Conservation (phyloP, 192 early-diverging fungal species). For the Backusella morwellensis region DNA sequence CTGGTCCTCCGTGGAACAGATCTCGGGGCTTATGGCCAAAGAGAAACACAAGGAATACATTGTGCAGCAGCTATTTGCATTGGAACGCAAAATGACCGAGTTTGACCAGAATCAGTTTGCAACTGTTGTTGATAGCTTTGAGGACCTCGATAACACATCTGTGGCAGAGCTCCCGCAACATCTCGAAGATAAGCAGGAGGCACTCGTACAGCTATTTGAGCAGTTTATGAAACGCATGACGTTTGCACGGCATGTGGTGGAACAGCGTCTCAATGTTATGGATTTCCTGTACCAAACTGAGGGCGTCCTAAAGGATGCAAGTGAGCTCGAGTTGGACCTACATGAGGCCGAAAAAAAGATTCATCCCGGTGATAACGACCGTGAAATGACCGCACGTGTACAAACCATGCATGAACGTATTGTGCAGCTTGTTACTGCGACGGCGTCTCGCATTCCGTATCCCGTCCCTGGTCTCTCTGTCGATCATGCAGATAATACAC, state of each 20-base stretch:
- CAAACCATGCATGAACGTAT: slow-evolving; percentile 1
- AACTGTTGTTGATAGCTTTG: slow-evolving; percentile 18
- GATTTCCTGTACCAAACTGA: slow-evolving; percentile 33
- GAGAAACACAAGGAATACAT: slow-evolving; percentile 7
- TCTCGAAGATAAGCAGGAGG: slow-evolving; percentile 28
- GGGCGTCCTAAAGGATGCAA: neutral
- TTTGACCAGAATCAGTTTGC: slow-evolving; percentile 32
- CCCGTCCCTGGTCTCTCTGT: neutral
- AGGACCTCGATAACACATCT: slow-evolving; percentile 36
- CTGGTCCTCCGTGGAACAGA: slow-evolving; percentile 3
- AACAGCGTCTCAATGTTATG: slow-evolving; percentile 35
- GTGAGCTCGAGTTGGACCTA: neutral
- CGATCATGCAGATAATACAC: slow-evolving; percentile 10
- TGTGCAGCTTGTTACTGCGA: slow-evolving; percentile 8
- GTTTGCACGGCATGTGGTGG: slow-evolving; percentile 35
- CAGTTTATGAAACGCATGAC: slow-evolving; percentile 21
- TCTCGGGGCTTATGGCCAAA: neutral
- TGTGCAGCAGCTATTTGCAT: slow-evolving; percentile 17
- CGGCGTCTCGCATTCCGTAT: slow-evolving; percentile 17
- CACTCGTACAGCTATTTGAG: slow-evolving; percentile 27
- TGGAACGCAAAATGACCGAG: slow-evolving; percentile 28
- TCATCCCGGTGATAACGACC: neutral
- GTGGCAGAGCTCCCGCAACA: slow-evolving; percentile 26
- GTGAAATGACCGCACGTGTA: slow-evolving; percentile 6
- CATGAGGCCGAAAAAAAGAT: neutral